phyloP scores from a whole-genome alignment of 495 filamentous ascomycete species.

The Terfezia claveryi region DNA sequence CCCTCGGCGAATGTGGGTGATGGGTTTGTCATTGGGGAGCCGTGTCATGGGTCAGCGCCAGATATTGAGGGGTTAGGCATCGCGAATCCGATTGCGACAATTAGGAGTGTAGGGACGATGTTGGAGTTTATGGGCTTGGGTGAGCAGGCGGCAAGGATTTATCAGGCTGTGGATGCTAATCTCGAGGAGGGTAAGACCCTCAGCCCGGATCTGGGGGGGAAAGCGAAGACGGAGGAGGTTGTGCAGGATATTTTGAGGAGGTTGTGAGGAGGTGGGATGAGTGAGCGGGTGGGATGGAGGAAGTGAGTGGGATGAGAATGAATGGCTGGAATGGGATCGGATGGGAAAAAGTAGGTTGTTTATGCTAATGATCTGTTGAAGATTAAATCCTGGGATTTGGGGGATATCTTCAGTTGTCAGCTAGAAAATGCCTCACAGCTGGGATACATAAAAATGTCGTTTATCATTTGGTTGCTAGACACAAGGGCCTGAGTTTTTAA shows the following conservation, averaged over 20 bases:
- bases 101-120: constrained; percentile 81
- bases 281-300: too few relatives aligned
- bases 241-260: constrained; percentile 72
- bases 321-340: too few relatives aligned
- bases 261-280: constrained; percentile 30
- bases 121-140: constrained; percentile 82
- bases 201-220: constrained; percentile 81
- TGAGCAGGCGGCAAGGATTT: constrained; percentile 68
- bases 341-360: too few relatives aligned
- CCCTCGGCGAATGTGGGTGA: constrained; percentile 94
- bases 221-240: constrained; percentile 69
- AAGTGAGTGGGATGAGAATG: too few relatives aligned
- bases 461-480: too few relatives aligned
- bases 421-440: too few relatives aligned
- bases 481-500: too few relatives aligned
- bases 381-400: too few relatives aligned
- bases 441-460: too few relatives aligned
- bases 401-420: too few relatives aligned
- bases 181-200: constrained; percentile 61
- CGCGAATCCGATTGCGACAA: constrained; percentile 88
- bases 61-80: constrained; percentile 86
- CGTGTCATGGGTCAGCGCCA: constrained; percentile 87
- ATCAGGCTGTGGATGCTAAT: constrained; percentile 78
- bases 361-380: too few relatives aligned
- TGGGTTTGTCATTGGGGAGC: constrained; percentile 88